These are phyloP conservation scores for Coprinellus aureogranulatus DNA, from an alignment of 768 basidiomycete genomes.

Conservation along the genomic window DNA sequence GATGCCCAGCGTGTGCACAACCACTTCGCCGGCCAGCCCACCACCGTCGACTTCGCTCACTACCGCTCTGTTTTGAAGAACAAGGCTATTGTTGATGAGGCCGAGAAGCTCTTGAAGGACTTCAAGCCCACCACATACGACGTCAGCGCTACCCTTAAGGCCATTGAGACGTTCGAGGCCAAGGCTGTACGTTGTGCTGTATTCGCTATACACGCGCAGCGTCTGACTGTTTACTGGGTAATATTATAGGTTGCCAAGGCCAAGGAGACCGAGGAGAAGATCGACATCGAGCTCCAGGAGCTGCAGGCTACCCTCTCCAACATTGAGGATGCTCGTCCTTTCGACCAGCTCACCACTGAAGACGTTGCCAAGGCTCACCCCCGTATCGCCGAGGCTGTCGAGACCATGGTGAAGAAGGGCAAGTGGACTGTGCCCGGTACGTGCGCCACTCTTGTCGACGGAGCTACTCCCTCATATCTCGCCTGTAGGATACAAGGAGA, in stretches of 20 bases:
- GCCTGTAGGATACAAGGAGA: constrained; percentile 81
- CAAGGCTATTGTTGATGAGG: constrained; percentile 86
- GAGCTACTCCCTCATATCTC: constrained; percentile 2
- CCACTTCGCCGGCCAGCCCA: constrained; percentile 65
- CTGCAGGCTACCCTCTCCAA: constrained; percentile 92
- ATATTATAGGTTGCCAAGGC: constrained; percentile 75
- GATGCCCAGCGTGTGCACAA: constrained; percentile 78
- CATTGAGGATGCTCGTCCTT: constrained; percentile 95
- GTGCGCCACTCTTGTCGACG: constrained; percentile 14
- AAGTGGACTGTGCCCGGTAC: constrained; percentile 96
- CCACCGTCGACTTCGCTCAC: constrained; percentile 84
- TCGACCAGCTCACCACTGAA: constrained; percentile 90
- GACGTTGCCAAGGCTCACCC: constrained; percentile 93
- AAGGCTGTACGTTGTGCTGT: constrained; percentile 69
- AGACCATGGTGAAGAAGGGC: constrained; percentile 95
- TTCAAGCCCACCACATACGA: constrained; percentile 98
- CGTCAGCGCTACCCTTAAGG: constrained; percentile 83
- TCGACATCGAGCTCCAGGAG: constrained; percentile 86
- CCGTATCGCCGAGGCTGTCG: constrained; percentile 84
- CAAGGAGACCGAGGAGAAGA: constrained; percentile 84
- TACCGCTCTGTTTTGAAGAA: constrained; percentile 94
- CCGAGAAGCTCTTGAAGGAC: constrained; percentile 80
- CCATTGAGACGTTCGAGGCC: constrained; percentile 93
- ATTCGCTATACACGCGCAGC: neutral
- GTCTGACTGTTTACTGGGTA: neutral